These are phyloP conservation scores for Lactarius akahatsu DNA, from an alignment of 768 basidiomycete genomes.

Conservation along the genomic window DNA sequence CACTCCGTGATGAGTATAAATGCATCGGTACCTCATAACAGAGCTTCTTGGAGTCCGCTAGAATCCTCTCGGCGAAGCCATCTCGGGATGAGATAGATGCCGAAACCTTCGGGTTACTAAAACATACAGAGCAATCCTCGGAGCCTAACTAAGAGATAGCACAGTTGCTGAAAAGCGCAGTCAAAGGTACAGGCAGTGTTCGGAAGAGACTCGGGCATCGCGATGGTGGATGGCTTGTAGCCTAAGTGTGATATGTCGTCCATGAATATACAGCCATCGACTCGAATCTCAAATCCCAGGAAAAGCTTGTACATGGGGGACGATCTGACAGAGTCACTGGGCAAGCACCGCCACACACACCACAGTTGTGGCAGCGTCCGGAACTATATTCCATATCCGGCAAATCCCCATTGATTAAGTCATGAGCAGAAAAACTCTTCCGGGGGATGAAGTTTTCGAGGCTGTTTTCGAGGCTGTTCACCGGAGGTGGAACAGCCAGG, in stretches of 20 bases:
- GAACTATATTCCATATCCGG: slow-evolving; percentile 17
- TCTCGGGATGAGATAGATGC: slow-evolving; percentile 23
- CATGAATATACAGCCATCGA: slow-evolving; percentile 3
- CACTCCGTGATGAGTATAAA: slow-evolving; percentile 19
- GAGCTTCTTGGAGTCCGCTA: slow-evolving; percentile 14
- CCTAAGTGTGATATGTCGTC: neutral
- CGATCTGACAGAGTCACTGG: neutral
- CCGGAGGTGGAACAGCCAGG: slow-evolving; percentile 9
- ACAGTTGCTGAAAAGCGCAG: slow-evolving; percentile 14
- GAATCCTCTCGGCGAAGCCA: slow-evolving; percentile 14
- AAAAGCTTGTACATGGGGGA: neutral
- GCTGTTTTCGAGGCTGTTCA: slow-evolving; percentile 26
- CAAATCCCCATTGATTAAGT: neutral
- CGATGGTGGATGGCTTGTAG: slow-evolving; percentile 2
- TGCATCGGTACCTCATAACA: slow-evolving; percentile 15
- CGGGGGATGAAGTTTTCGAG: slow-evolving; percentile 17
- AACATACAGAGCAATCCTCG: slow-evolving; percentile 8
- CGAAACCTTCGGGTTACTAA: slow-evolving; percentile 7
- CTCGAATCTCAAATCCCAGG: slow-evolving; percentile 18
- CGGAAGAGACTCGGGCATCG: slow-evolving; percentile 7
- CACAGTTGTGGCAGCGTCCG: slow-evolving; percentile 8
- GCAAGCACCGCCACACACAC: neutral
- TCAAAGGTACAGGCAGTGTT: slow-evolving; percentile 19
- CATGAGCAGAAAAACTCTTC: neutral
- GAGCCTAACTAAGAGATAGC: slow-evolving; percentile 13